Evolutionary conservation across 257 asterid species (phyloP), one percentile per base, ranked within the genome.

Genomic region (Jacaranda mimosifolia): DNA sequence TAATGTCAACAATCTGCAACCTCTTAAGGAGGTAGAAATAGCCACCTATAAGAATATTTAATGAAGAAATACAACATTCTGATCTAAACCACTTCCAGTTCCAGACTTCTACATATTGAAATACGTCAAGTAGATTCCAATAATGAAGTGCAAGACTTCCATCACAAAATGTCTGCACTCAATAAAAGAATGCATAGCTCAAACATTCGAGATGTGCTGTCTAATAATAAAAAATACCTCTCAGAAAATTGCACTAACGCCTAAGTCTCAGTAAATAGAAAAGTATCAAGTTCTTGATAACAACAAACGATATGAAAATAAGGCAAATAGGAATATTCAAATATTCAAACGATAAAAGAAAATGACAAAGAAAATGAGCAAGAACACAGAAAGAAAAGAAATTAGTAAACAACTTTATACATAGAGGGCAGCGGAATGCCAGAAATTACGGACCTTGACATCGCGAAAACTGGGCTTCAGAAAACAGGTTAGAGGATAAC

Each of bases 1-100:
- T 46, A 77, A 42, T 55, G 84, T 81, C 87, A 87, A 89, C 45
- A 87, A 87, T 83, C 97, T 89, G 89, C 82, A 72, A 72, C 85
- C 63, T 71, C 78, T 43, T 19, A 70, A 70, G 78, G 75, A 70
- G 78, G 75, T 56, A 76, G 68, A 81, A 70, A 77, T 42, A 53
- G 39, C 67, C 65, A 79, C 42, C 42, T 14, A 74, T 52, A n/a
- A 72, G 75, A 71, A 78, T 14, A 62, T 43, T 26, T 55, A 48
- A 17, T 46, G 32, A 56, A 63, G 55, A 77, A 74, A 64, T n/a
- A 11, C 64, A 72, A 19, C 45, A 80, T 38, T 62, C 63, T 64
- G 40, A 52, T 76, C 77, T 12, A 75, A 51, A 62, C 52, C 60
- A 52, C 19, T 45, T 36, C 43, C 49, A 63, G 17, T 45, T 36